Conservation (phyloP, 2,329 filamentous ascomycete genomes). For the Trichophyton mentagrophytes region DNA sequence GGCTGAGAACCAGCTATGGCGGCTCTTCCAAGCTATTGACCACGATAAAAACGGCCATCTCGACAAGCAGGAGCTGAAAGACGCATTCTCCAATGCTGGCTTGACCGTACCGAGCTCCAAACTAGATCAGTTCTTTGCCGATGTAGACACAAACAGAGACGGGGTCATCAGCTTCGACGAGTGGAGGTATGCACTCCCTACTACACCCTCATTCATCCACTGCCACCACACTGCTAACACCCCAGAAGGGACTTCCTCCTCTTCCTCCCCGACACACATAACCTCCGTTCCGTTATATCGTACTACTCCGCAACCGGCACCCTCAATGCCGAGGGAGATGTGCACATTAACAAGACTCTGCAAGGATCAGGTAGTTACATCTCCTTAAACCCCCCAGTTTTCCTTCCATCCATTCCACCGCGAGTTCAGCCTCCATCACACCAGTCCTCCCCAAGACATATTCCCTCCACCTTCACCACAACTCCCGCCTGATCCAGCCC, state of each 20-base stretch:
- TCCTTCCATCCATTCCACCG: neutral
- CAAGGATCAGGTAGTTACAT: conserved; percentile 72
- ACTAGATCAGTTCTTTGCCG: conserved; percentile 71
- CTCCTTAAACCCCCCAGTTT: conserved; percentile 23
- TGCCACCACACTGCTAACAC: neutral
- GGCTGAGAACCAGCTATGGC: conserved; percentile 69
- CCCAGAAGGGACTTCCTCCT: conserved; percentile 66
- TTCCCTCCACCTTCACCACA: conserved; percentile 24
- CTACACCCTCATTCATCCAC: neutral
- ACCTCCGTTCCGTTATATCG: conserved; percentile 69
- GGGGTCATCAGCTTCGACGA: conserved; percentile 81
- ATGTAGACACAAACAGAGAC: conserved; percentile 82
- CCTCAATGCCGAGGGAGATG: conserved; percentile 87
- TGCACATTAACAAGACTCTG: conserved; percentile 78
- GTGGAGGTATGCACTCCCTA: conserved; percentile 62
- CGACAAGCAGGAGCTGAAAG: conserved; percentile 69
- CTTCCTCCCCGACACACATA: conserved; percentile 61
- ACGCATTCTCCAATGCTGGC: conserved; percentile 65
- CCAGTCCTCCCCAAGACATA: conserved; percentile 41
- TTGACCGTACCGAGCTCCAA: conserved; percentile 65
- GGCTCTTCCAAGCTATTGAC: conserved; percentile 79
- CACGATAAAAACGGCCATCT: conserved; percentile 72
- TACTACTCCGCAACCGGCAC: conserved; percentile 86
- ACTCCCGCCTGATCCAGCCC: conserved; percentile 15
- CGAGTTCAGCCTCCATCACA: neutral